Base-by-base conservation (phyloP, 768 basidiomycete species). In the Boletus huronensis region DNA sequence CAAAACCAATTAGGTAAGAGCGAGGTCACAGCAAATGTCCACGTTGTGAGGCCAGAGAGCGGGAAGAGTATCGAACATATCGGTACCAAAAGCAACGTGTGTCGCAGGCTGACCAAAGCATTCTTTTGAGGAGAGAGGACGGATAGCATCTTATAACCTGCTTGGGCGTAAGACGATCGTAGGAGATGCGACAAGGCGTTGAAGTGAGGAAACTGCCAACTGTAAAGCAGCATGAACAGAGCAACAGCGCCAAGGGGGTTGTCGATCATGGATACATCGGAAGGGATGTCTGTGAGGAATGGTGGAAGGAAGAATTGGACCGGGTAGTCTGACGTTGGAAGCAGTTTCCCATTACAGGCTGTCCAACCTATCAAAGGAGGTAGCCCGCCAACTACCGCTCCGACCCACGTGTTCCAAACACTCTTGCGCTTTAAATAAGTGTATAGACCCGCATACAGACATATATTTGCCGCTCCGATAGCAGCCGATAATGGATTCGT, bases 191-290 rank as follows among this genome's bases (percentile, higher is more conserved):
- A 86, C n/a, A 99, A 78, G 1, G 93, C 72, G 71, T 95, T 98
- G 76, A 99, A 98, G 70, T 99, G 96, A 34, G 96, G 95, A 74
- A 98, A 98, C 68, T 99, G 97, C 96, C 96, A 99, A 57, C 88
- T 89, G 75, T 86, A 99, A 9, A 97, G 80, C 44, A 98, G 72
- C 72, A 87, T 79, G 74, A 90, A 92, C 3, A 99, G 76, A 3
- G 87, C 83, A 54, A 90, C 72, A 0, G 93, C 87, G 0, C 88
- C 82, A 39, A 97, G 80, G 0, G 93, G 86, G 66, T 91, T 94
- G 68, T 95, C 83, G 48, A 87, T 74, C 46, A 82, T 65, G n/a
- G 80, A 67, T 13, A 75, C 34, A 58, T 83, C 79, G 28, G 79
- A 55, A 38, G 72, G 58, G 23, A 63, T 51, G 28, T 74, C 64